phyloP scores from a whole-genome alignment of 78 protist genomes.

The Protostelium mycophagum region DNA sequence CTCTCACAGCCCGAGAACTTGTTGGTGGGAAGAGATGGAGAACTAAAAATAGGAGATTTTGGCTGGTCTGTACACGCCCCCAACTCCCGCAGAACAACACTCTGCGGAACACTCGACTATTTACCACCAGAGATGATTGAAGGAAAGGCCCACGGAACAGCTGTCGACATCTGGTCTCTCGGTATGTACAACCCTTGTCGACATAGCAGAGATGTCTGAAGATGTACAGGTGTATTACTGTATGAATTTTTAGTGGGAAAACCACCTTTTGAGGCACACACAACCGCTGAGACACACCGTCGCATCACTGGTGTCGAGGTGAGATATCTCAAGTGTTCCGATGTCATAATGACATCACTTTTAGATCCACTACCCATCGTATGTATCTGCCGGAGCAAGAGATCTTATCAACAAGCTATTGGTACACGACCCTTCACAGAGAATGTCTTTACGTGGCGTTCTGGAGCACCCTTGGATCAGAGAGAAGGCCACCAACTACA shows the following conservation, averaged over 20 bases:
- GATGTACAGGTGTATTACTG: conserved; percentile 6
- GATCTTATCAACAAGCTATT: conserved; percentile 38
- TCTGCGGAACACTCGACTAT: conserved; percentile 97
- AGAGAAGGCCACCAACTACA: conserved; percentile 10
- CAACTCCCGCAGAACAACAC: conserved; percentile 58
- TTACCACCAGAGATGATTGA: conserved; percentile 95
- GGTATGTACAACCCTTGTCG: conserved; percentile 10
- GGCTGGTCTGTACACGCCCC: conserved; percentile 96
- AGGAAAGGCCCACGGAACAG: conserved; percentile 66
- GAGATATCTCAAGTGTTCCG: conserved; percentile 8
- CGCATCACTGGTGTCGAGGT: not conserved
- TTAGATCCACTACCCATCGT: conserved; percentile 23
- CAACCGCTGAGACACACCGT: not conserved
- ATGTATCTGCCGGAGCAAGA: conserved; percentile 27
- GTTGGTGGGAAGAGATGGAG: conserved; percentile 70
- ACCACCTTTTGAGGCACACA: conserved; percentile 24
- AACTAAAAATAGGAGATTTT: conserved; percentile 96
- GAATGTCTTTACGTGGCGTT: conserved; percentile 28
- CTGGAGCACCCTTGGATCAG: conserved; percentile 54
- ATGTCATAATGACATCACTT: conserved; percentile 7
- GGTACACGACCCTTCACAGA: conserved; percentile 32
- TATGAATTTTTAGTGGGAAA: conserved; percentile 44
- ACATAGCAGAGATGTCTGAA: not conserved
- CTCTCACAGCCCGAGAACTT: conserved; percentile 83
- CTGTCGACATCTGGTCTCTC: conserved; percentile 26